Evolutionary conservation across 768 basidiomycete species (phyloP), one percentile per base, ranked within the genome.

Genomic region (Trametes cingulata): DNA sequence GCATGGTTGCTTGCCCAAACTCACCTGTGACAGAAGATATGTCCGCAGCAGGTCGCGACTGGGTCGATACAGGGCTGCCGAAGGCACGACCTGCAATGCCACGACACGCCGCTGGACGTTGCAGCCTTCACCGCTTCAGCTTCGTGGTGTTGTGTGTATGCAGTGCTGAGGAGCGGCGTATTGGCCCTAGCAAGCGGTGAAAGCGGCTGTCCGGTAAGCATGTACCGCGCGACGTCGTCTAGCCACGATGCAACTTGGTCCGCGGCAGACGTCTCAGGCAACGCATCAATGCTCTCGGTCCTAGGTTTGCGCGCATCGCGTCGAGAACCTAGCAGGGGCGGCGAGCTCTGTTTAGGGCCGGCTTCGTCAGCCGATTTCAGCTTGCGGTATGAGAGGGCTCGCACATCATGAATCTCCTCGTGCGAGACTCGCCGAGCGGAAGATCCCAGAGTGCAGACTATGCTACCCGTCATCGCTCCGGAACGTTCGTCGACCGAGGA

Each of bases 11-110:
- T n/a, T n/a, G n/a, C n/a, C n/a, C n/a, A n/a, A n/a, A 36, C 61
- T 48, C 37, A 72, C 71, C 60, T 51, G 14, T 63, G 57, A 39
- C 71, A 70, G 52, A 72, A 68, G 2, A 72, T 29, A 39, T 72
- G 71, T 41, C 71, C 71, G 48, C 71, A 72, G 36, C 66, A 51
- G 17, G 69, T 68, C 40, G 58, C 58, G 13, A 69, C 66, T 0
- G 68, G 67, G 2, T 69, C 66, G 15, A 37, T 43, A 52, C 60
- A 60, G 22, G 67, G 68, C 29, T 67, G 60, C 19, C 41, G 29
- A 9, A 63, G 36, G 57, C 71, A 72, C 14, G 55, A 27, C 35
- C 67, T 46, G 52, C 71, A 72, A 33, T 60, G 65, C 65, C 65
- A 68, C 13, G 47, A 55, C 25, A 52, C 37, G 12, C 36, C 29